Evolutionary conservation across 148 eudicot genomes (phyloP).

Genomic region (Persicaria tinctoria): DNA sequence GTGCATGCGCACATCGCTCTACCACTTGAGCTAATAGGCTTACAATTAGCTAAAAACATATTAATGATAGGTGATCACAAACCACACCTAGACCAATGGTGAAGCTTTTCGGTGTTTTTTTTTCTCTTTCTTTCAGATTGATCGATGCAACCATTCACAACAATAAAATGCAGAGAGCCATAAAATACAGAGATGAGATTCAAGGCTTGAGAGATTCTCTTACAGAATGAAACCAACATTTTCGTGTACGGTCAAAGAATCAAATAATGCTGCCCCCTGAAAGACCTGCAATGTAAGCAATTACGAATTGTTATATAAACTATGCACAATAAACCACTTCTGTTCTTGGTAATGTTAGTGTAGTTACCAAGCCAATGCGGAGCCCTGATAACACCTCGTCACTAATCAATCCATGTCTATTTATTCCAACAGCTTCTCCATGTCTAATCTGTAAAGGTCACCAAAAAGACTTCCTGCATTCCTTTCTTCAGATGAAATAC

Average conservation of each 20-base stretch:
- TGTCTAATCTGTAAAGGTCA: slow-evolving; percentile 59
- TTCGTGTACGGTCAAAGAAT: slow-evolving; percentile 87
- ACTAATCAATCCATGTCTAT: slow-evolving; percentile 73
- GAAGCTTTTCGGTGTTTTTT: no score
- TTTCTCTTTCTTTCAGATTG: no score
- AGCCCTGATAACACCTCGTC: slow-evolving; percentile 92
- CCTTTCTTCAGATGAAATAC: background rate
- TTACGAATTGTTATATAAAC: background rate
- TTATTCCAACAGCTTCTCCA: slow-evolving; percentile 94
- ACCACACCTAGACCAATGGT: no score
- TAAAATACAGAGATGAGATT: no score
- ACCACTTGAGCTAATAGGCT: no score
- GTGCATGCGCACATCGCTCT: no score
- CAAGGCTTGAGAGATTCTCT: slow-evolving; percentile 24
- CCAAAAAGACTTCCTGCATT: background rate
- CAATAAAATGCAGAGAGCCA: no score
- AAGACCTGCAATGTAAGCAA: slow-evolving; percentile 53
- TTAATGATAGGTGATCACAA: no score
- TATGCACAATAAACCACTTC: background rate
- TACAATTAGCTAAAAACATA: no score
- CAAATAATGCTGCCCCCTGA: slow-evolving; percentile 93
- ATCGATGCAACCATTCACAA: no score
- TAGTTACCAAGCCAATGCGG: slow-evolving; percentile 83
- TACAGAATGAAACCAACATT: slow-evolving; percentile 96
- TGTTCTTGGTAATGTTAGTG: background rate